Base-by-base conservation (phyloP, 345 rosid genomes). In the Bruguiera gymnorhiza region DNA sequence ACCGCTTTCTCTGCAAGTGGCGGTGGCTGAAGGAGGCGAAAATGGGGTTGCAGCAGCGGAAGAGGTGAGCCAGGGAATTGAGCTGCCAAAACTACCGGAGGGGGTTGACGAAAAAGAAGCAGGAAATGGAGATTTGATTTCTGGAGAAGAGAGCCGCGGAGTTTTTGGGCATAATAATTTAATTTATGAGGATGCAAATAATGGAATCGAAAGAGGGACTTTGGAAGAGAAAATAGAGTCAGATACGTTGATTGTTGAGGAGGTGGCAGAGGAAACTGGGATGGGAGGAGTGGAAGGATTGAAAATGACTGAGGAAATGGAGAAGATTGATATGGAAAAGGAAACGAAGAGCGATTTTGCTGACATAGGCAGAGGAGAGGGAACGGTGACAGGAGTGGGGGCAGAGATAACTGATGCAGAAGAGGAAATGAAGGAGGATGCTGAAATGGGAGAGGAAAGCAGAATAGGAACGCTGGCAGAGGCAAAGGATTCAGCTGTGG, bases 251-350 rank as follows among this genome's bases (percentile, higher is more conserved):
- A 30, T 6, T 24, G 60, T 56, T 24, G 60, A 9, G 23, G 76
- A 50, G 52, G 71, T 61, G 15, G 68, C 26, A 26, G 70, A 73
- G 27, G 77, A 62, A 78, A 62, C 63, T 29, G 87, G 73, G 59
- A 79, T 64, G 63, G 71, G 56, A 36, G 73, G 56, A 36, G 21
- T 24, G 15, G 68, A 71, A 54, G 50, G 24, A 60, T 51, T 54
- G 55, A 31, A 4, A 51, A n/a, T 34, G 55, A 21, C 11, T 36
- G 48, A 10, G 18, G 51, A 54, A 66, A 26, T 13, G 30, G 51
- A 51, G 20, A 36, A 13, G 50, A 13, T 3, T 43, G 19, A 10
- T 24, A 1, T 24, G 31, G 60, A 56, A 56, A 56, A 9, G 60
- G 31, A 27, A 27, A 24, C 29, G 10, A 27, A 56, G 18, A 24